These are phyloP conservation scores for Heterobasidion parviporum DNA, from an alignment of 1,284 basidiomycete species.

Conservation along the genomic window DNA sequence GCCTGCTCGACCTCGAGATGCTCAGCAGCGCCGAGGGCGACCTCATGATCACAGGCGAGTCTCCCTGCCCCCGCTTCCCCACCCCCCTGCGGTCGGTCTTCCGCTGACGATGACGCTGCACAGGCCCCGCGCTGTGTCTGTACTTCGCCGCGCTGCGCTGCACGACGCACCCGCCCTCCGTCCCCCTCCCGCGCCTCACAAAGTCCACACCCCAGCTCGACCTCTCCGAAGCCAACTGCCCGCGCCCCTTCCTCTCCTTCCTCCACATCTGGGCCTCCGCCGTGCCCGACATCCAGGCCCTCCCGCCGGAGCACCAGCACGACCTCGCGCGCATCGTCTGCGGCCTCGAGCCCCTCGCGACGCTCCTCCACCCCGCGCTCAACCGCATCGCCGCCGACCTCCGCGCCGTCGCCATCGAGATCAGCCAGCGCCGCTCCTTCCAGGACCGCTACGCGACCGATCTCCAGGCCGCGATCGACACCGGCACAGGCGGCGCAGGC, in stretches of 20 bases:
- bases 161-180: slow-evolving; percentile 53
- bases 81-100: background rate
- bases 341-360: slow-evolving; percentile 39
- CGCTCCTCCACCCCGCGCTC: slow-evolving; percentile 16
- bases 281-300: slow-evolving; percentile 57
- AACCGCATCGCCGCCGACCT: slow-evolving; percentile 65
- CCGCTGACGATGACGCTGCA: background rate
- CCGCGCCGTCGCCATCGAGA: slow-evolving; percentile 71
- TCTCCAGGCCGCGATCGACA: slow-evolving; percentile 69
- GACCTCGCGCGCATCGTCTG: slow-evolving; percentile 77
- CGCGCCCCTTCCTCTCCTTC: slow-evolving; percentile 53
- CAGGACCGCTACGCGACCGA: slow-evolving; percentile 68
- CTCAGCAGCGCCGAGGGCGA: slow-evolving; percentile 70
- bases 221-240: slow-evolving; percentile 49
- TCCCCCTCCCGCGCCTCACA: slow-evolving; percentile 40
- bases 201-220: slow-evolving; percentile 30
- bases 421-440: slow-evolving; percentile 73
- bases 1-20: slow-evolving; percentile 58
- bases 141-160: slow-evolving; percentile 63
- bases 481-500: slow-evolving; percentile 27
- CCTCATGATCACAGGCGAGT: slow-evolving; percentile 71
- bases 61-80: background rate
- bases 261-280: slow-evolving; percentile 62
- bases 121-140: slow-evolving; percentile 58
- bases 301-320: slow-evolving; percentile 59